Conservation (phyloP, 2,329 filamentous ascomycete species). For the Periconia digitata region DNA sequence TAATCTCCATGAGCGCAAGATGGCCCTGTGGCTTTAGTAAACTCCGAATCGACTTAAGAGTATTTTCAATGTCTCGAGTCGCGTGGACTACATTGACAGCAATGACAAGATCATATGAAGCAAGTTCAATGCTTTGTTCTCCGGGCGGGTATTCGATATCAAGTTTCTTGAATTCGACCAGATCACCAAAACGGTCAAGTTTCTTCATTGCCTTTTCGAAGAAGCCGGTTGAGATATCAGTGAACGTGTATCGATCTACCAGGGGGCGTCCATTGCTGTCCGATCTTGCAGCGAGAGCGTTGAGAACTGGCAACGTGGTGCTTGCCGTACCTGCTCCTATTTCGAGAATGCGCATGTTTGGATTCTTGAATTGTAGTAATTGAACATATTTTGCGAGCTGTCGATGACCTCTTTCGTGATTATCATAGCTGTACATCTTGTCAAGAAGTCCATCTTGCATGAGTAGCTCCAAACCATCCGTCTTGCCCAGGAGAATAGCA, state of each 20-base stretch:
- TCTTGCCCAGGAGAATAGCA: not conserved
- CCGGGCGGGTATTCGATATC: constrained; percentile 8
- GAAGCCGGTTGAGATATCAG: constrained; percentile 21
- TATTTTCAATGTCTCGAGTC: constrained; percentile 6
- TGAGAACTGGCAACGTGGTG: not conserved
- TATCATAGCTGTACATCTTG: not conserved
- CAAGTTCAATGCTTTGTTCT: constrained; percentile 38
- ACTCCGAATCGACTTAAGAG: constrained; percentile 12
- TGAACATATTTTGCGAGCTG: not conserved
- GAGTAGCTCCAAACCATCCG: not conserved
- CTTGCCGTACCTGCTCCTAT: constrained; percentile 15
- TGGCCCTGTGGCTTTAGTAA: constrained; percentile 32
- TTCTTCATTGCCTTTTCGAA: constrained; percentile 6
- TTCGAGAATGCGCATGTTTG: constrained; percentile 12
- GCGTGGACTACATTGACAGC: constrained; percentile 19
- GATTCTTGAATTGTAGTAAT: not conserved
- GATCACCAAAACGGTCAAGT: not conserved
- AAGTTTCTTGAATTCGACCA: constrained; percentile 2
- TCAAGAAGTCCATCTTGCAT: not conserved
- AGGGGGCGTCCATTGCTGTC: not conserved
- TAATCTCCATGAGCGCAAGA: not conserved
- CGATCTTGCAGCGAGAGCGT: not conserved
- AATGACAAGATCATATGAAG: constrained; percentile 14
- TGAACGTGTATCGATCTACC: constrained; percentile 15
- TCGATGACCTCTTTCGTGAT: not conserved